phyloP scores from a whole-genome alignment of 2,329 filamentous ascomycete species.

The Zymoseptoria crescenta region DNA sequence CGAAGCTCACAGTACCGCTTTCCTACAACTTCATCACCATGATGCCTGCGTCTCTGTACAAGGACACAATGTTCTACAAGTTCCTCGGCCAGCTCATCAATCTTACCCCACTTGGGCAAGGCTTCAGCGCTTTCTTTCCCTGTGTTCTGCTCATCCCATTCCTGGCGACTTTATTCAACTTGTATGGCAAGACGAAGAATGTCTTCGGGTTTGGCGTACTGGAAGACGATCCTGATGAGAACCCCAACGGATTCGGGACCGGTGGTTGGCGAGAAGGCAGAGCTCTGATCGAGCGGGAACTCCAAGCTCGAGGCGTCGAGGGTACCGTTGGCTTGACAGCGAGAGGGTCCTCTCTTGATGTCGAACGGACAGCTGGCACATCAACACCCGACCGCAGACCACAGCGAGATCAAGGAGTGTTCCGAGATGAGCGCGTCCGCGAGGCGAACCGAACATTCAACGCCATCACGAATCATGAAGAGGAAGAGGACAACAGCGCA shows the following conservation, averaged over 20 bases:
- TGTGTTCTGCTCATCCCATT: conserved; percentile 81
- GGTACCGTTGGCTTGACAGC: conserved; percentile 31
- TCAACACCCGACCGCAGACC: conserved; percentile 2
- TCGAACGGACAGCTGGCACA: conserved; percentile 15
- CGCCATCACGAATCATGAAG: conserved; percentile 25
- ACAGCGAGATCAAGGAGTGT: conserved; percentile 2
- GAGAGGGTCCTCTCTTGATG: conserved; percentile 22
- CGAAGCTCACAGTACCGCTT: conserved; percentile 83
- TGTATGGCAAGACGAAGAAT: conserved; percentile 75
- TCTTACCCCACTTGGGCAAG: conserved; percentile 70
- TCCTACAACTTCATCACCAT: conserved; percentile 97
- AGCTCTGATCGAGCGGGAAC: conserved; percentile 79
- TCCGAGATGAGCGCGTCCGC: conserved; percentile 13
- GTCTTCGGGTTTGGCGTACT: conserved; percentile 72
- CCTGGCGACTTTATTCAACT: conserved; percentile 74
- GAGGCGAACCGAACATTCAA: conserved; percentile 27
- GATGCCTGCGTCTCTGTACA: conserved; percentile 62
- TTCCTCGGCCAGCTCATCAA: conserved; percentile 81
- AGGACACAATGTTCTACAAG: conserved; percentile 72
- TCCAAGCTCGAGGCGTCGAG: conserved; percentile 33
- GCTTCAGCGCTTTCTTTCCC: conserved; percentile 84
- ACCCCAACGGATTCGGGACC: conserved; percentile 59
- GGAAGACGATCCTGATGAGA: conserved; percentile 64
- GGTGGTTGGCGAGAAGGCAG: conserved; percentile 88
- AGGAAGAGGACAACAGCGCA: conserved; percentile 56